phyloP scores from a whole-genome alignment of 345 rosid genomes.

The Combretum micranthum region DNA sequence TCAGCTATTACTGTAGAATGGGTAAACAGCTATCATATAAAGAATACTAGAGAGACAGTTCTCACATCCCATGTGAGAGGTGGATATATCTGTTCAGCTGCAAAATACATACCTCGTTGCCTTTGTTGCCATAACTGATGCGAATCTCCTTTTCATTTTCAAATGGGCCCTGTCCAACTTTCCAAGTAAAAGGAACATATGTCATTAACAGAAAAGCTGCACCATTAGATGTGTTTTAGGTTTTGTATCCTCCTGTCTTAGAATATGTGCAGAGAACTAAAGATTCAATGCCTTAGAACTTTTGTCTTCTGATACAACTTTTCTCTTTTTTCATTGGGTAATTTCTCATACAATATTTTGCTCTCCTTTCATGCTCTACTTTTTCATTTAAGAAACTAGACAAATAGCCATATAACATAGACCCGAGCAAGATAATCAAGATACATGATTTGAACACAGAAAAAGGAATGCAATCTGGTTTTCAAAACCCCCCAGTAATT shows the following conservation, averaged over 20 bases:
- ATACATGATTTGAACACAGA: slow-evolving; percentile 1
- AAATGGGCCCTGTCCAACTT: slow-evolving; percentile 45
- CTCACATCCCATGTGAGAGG: neutral
- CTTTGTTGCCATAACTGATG: slow-evolving; percentile 92
- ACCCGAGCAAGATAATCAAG: neutral
- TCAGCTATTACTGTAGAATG: no score
- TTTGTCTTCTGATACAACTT: neutral
- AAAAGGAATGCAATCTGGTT: neutral
- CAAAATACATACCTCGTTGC: slow-evolving; percentile 72
- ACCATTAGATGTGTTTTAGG: no score
- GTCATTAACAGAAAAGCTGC: neutral
- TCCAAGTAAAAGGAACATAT: slow-evolving; percentile 10
- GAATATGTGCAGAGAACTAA: slow-evolving; percentile 1
- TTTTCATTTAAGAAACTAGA: no score
- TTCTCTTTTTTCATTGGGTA: no score
- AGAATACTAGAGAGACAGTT: no score
- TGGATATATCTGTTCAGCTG: neutral
- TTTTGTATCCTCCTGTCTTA: no score
- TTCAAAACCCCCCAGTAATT: no score
- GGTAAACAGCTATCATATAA: no score
- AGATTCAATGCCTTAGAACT: slow-evolving; percentile 5
- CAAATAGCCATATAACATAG: neutral
- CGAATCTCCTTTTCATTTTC: slow-evolving; percentile 53
- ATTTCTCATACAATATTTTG: no score
- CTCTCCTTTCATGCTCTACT: no score